Percentiles rank a stretch among this genome's conserved stretches.
These are phyloP conservation scores for Vitis labrusca DNA, from an alignment of 164 flowering plant species.

Conservation along the genomic window DNA sequence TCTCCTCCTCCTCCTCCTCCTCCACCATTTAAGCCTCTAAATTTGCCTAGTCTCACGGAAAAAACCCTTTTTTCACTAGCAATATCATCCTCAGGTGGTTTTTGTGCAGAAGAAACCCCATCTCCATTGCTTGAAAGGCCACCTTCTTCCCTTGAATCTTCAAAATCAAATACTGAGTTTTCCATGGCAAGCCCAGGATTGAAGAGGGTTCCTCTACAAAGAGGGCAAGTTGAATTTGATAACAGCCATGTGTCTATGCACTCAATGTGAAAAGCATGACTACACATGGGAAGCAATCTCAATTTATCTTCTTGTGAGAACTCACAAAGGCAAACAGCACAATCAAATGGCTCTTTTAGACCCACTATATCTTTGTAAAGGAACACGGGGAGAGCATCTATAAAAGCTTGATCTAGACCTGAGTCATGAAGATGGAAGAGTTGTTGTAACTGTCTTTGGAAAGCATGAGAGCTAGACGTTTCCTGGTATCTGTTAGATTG, in stretches of 20 bases:
- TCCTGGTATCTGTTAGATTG: slow-evolving; percentile 42
- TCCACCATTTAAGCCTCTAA: slow-evolving; percentile 33
- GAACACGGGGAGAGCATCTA: slow-evolving; percentile 67
- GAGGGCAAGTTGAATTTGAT: slow-evolving; percentile 72
- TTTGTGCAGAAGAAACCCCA: slow-evolving; percentile 24
- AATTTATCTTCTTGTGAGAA: slow-evolving; percentile 53
- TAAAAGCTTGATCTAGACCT: slow-evolving; percentile 63
- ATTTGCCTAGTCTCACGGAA: slow-evolving; percentile 65
- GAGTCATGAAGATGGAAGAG: slow-evolving; percentile 70
- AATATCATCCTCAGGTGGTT: slow-evolving; percentile 26
- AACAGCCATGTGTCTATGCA: slow-evolving; percentile 74
- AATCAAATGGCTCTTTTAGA: slow-evolving; percentile 63
- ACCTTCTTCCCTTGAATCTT: slow-evolving; percentile 35
- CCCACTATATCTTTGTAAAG: slow-evolving; percentile 56
- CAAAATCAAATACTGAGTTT: slow-evolving; percentile 40
- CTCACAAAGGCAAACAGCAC: slow-evolving; percentile 73
- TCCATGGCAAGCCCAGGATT: slow-evolving; percentile 35
- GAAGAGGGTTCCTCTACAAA: slow-evolving; percentile 58
- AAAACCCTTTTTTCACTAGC: slow-evolving; percentile 47
- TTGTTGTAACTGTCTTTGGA: slow-evolving; percentile 61
- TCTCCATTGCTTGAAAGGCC: slow-evolving; percentile 19
- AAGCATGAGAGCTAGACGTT: slow-evolving; percentile 39
- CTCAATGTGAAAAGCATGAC: slow-evolving; percentile 72
- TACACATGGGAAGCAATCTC: slow-evolving; percentile 61
- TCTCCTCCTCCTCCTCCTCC: slow-evolving; percentile 6